phyloP scores from a whole-genome alignment of 768 basidiomycete species.

The Floccularia luteovirens region DNA sequence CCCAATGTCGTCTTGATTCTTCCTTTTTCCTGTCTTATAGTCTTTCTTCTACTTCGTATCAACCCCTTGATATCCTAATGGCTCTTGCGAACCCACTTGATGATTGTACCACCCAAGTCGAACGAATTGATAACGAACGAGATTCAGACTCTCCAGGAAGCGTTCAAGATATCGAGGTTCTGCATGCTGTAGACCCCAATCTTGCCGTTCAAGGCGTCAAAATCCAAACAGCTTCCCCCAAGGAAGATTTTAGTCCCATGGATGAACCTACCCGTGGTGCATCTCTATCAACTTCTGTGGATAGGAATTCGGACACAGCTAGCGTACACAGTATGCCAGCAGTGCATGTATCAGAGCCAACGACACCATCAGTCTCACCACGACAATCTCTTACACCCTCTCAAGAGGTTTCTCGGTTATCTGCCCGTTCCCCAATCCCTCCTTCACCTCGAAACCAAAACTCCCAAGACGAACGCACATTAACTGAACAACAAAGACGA shows the following conservation, averaged over 20 bases:
- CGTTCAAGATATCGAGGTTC: conserved; percentile 16
- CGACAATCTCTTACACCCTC: conserved; percentile 13
- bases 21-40: neutral
- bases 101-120: neutral
- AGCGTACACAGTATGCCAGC: conserved; percentile 57
- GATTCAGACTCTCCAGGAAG: conserved; percentile 11
- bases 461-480: conserved; percentile 18
- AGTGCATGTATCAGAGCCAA: conserved; percentile 38
- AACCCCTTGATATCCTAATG: conserved; percentile 4
- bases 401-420: conserved; percentile 9
- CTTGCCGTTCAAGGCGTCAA: conserved; percentile 16
- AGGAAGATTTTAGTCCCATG: conserved; percentile 16
- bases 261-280: conserved; percentile 22
- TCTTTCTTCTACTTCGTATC: neutral
- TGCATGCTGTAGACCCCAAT: conserved; percentile 9
- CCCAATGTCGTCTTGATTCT: too few species aligned
- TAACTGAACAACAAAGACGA: conserved; percentile 27
- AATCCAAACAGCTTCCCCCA: conserved; percentile 16
- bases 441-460: conserved; percentile 19
- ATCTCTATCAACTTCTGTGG: conserved; percentile 28
- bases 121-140: conserved; percentile 15
- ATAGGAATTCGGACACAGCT: conserved; percentile 36
- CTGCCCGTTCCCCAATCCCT: conserved; percentile 20
- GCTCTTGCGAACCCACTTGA: conserved; percentile 4
- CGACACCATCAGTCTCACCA: conserved; percentile 19